Evolutionary conservation across 495 filamentous ascomycete genomes (phyloP), one percentile per base, ranked within the genome.

Genomic region (Annulohypoxylon moriforme): DNA sequence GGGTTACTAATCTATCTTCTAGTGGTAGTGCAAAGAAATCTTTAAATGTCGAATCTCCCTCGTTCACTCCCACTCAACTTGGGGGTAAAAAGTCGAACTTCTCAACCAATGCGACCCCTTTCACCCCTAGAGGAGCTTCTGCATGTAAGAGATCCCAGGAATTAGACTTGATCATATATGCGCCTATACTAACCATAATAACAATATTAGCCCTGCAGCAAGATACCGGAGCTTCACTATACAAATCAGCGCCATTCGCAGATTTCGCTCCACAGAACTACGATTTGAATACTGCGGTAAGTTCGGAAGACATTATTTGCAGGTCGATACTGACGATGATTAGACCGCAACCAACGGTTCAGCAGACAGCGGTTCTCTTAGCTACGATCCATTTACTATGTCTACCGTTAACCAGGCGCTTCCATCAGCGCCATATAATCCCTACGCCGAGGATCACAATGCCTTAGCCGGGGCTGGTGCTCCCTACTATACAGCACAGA

Each of bases 11-110:
- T 44, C 18, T n/a, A n/a, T n/a, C 27, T n/a, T 49, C 40, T 61
- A 31, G 36, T 73, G 77, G 77, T 71, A 84, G 83, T 68, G 80
- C 85, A 64, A 96, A 91, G 82, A 94, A 95, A 83, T 84, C 90
- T 13, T 89, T 99, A 73, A 98, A 97, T 78, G 95, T 97, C 73
- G 96, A 98, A 70, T 98, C 96, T 11, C 96, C 96, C 13, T 91
- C 95, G 44, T 99, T 99, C 72, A 97, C 94, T 0, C 96, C 96
- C 66, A 85, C 82, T 4, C 71, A 72, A 33, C 61, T 76, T 20
- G 75, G 80, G 10, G 68, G 85, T 7, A 91, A 90, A 70, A 93
- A 93, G 75, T 82, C 86, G 8, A 83, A 80, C 10, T 81, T 98
- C 64, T 95, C 94, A 4, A 96, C 91, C 1, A 94, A 85, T 80